These are phyloP conservation scores for Moringa oleifera DNA, from an alignment of 345 rosid species.

Conservation along the genomic window DNA sequence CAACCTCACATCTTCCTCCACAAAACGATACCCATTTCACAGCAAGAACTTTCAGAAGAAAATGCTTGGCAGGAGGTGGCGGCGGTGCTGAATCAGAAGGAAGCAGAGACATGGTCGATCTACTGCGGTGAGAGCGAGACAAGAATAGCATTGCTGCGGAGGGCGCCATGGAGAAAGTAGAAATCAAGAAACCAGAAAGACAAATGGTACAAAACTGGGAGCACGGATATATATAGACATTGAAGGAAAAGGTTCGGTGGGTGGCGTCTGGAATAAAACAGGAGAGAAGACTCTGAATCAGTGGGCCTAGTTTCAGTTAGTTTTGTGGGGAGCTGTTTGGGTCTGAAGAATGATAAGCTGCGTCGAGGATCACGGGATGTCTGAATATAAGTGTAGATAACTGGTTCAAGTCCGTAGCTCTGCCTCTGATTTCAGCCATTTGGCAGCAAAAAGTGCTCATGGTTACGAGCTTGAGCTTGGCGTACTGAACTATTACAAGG, in stretches of 20 bases:
- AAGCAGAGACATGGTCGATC: slow-evolving; percentile 14
- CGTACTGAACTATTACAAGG: neutral
- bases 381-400: neutral
- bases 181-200: neutral
- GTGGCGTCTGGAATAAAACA: too few species aligned
- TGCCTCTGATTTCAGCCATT: neutral
- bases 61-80: slow-evolving; percentile 1
- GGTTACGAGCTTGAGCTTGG: neutral
- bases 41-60: slow-evolving; percentile 12
- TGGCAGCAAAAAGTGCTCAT: neutral
- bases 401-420: neutral
- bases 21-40: slow-evolving; percentile 18
- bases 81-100: neutral
- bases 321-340: neutral
- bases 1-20: slow-evolving; percentile 4
- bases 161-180: slow-evolving; percentile 41
- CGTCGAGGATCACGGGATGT: neutral
- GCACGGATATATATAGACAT: neutral
- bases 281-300: neutral
- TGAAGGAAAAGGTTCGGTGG: too few species aligned
- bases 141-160: slow-evolving; percentile 69
- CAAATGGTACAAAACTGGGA: neutral
- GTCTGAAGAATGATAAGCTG: neutral
- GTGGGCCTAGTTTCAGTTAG: neutral
- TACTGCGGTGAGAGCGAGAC: slow-evolving; percentile 20